Percentiles rank a stretch among this genome's conserved stretches.
phyloP scores from a whole-genome alignment of 2,329 filamentous ascomycete species.

The Epichloe amarillans region DNA sequence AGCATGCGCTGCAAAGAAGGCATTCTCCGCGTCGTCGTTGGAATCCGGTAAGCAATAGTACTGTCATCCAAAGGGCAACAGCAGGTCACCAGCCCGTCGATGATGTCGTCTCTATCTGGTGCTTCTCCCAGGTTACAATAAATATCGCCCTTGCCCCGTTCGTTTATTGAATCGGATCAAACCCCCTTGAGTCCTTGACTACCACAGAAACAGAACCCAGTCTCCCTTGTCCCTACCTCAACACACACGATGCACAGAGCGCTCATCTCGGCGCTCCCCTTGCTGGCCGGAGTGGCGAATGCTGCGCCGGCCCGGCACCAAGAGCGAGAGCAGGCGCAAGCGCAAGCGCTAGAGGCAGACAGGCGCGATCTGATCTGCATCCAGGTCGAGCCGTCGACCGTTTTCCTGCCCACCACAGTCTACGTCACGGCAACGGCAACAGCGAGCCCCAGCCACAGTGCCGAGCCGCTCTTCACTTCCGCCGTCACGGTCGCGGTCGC shows the following conservation, averaged over 20 bases:
- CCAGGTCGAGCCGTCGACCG: background rate
- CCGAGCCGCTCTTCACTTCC: background rate
- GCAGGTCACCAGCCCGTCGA: too few species aligned
- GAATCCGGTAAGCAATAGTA: background rate
- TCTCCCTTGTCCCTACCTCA: background rate
- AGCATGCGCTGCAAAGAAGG: too few species aligned
- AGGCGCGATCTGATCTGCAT: background rate
- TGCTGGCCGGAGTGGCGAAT: constrained; percentile 14
- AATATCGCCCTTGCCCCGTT: constrained; percentile 1
- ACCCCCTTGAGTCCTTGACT: background rate
- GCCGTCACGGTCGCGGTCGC: background rate
- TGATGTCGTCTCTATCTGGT: too few species aligned
- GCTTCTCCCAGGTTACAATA: background rate
- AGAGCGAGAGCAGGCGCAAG: background rate
- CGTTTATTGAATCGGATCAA: background rate
- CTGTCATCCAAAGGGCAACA: too few species aligned
- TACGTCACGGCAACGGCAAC: background rate
- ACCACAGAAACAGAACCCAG: background rate
- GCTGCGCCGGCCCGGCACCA: constrained; percentile 7
- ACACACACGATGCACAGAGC: constrained; percentile 11
- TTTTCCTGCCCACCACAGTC: background rate
- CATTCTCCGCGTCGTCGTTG: background rate
- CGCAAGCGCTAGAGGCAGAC: background rate
- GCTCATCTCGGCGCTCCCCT: constrained; percentile 10
- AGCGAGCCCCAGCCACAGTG: background rate